phyloP scores from a whole-genome alignment of 768 basidiomycete genomes.

The Hortiboletus flavorubellus region DNA sequence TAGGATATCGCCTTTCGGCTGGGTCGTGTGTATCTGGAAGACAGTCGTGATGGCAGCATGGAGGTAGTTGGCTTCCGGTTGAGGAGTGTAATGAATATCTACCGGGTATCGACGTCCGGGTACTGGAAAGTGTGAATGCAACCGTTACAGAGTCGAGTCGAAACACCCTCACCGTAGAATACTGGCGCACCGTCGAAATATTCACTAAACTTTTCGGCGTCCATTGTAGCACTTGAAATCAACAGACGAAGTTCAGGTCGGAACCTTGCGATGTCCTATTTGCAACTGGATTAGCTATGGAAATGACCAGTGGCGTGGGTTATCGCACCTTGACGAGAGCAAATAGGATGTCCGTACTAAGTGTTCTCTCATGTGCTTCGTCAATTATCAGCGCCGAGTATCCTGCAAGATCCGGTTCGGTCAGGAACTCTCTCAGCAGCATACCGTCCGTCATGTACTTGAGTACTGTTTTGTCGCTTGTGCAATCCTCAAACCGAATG shows the following conservation, averaged over 20 bases:
- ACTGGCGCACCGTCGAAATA: constrained; percentile 97
- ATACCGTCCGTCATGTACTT: constrained; percentile 99
- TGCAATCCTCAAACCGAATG: constrained; percentile 99
- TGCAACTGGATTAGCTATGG: constrained; percentile 19
- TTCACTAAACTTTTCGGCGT: constrained; percentile 96
- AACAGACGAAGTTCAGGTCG: constrained; percentile 89
- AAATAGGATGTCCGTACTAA: constrained; percentile 98
- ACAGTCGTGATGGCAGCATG: constrained; percentile 98
- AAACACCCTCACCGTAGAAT: constrained; percentile 68
- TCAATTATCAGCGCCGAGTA: constrained; percentile 97
- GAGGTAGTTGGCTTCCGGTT: constrained; percentile 98
- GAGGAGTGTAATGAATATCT: constrained; percentile 98
- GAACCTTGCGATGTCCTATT: constrained; percentile 92
- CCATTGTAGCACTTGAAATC: constrained; percentile 96
- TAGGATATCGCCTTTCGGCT: constrained; percentile 95
- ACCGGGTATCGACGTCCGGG: constrained; percentile 97
- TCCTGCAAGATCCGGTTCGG: constrained; percentile 93
- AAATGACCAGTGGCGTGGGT: constrained; percentile 5
- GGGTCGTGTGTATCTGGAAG: constrained; percentile 98
- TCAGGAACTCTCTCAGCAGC: constrained; percentile 94
- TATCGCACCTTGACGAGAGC: constrained; percentile 93
- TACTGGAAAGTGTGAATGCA: constrained; percentile 45
- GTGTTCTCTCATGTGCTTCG: constrained; percentile 96
- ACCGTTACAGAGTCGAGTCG: neutral
- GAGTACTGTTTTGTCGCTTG: constrained; percentile 96